Evolutionary conservation across 345 rosid genomes (phyloP).

Genomic region (Pistacia atlantica): DNA sequence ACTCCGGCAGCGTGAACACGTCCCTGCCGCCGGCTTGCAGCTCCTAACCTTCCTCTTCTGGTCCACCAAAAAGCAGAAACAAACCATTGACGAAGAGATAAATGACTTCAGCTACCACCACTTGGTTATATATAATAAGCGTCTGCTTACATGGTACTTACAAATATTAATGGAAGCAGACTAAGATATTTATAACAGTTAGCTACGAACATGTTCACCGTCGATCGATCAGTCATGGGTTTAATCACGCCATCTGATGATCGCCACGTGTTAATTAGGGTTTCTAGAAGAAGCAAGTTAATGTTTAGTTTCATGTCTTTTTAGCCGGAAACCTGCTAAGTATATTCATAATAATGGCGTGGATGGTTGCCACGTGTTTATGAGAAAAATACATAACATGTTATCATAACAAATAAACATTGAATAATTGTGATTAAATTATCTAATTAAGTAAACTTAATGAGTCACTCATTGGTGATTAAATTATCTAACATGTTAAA

Average conservation of each 20-base stretch:
- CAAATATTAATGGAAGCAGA: background rate
- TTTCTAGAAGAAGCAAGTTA: background rate
- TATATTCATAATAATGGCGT: conserved; percentile 5
- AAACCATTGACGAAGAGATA: conserved; percentile 47
- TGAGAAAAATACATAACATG: too few species aligned
- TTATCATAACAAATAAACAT: too few species aligned
- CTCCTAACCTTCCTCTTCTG: conserved; percentile 52
- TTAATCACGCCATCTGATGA: background rate
- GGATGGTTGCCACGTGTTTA: conserved; percentile 1
- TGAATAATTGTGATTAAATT: too few species aligned
- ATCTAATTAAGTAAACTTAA: too few species aligned
- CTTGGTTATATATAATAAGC: too few species aligned
- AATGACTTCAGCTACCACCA: too few species aligned
- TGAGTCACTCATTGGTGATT: too few species aligned
- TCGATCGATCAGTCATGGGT: too few species aligned
- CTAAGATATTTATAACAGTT: background rate
- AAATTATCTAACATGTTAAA: too few species aligned
- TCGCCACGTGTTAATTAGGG: conserved; percentile 9
- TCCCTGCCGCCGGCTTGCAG: conserved; percentile 74
- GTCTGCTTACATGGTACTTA: background rate
- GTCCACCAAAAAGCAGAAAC: conserved; percentile 76
- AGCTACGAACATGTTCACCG: background rate
- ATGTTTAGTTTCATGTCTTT: conserved; percentile 4
- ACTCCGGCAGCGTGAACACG: conserved; percentile 57
- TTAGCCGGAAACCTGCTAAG: conserved; percentile 7